Evolutionary conservation across 2,329 filamentous ascomycete species (phyloP).

Genomic region (Penicillium occitanis): DNA sequence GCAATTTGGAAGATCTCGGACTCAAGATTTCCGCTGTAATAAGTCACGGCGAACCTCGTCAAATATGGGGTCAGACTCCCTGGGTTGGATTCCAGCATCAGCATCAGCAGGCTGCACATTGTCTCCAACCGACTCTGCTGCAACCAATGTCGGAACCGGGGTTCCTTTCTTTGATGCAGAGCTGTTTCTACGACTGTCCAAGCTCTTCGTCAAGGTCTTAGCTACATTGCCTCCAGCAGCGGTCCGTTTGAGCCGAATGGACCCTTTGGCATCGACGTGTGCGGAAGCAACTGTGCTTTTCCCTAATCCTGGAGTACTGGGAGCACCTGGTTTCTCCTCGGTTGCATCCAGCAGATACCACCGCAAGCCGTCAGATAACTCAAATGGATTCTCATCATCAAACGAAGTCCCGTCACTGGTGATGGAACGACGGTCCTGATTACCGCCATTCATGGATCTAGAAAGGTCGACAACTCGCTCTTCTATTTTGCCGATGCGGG

Average conservation of each 20-base stretch:
- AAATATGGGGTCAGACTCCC: conserved; percentile 44
- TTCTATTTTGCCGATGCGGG: conserved; percentile 85
- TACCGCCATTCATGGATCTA: conserved; percentile 63
- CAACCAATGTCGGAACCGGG: conserved; percentile 32
- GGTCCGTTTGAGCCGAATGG: conserved; percentile 50
- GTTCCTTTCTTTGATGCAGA: conserved; percentile 75
- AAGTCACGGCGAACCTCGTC: conserved; percentile 52
- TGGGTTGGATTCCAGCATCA: conserved; percentile 35
- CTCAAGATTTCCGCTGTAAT: conserved; percentile 43
- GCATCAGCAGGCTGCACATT: conserved; percentile 38
- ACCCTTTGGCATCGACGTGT: conserved; percentile 81
- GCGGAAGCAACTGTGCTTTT: conserved; percentile 90
- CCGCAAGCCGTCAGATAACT: conserved; percentile 86
- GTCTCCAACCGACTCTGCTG: conserved; percentile 38
- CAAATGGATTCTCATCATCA: conserved; percentile 95
- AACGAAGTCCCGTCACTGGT: conserved; percentile 57
- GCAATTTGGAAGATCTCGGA: conserved; percentile 10
- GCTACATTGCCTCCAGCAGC: conserved; percentile 70
- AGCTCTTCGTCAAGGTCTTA: conserved; percentile 77
- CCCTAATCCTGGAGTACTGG: conserved; percentile 85
- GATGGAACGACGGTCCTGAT: conserved; percentile 54
- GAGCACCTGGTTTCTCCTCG: conserved; percentile 89
- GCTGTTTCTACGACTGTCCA: conserved; percentile 88
- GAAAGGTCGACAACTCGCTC: conserved; percentile 91
- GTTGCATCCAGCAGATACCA: conserved; percentile 95